phyloP scores from a whole-genome alignment of 495 filamentous ascomycete species.

The Penicillium egyptiacum region DNA sequence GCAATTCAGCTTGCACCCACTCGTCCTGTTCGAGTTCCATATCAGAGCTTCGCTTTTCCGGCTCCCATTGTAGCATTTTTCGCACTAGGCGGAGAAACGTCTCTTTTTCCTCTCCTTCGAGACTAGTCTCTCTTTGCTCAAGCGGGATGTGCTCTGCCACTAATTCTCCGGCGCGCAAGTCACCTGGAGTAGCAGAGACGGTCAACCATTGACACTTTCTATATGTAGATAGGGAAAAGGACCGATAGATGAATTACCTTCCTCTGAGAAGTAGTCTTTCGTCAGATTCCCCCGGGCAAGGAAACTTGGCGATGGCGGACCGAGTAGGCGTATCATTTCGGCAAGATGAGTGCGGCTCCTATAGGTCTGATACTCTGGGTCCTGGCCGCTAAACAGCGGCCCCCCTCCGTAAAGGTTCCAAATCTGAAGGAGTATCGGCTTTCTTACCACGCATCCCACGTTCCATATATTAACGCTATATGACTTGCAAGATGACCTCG shows the following conservation, averaged over 20 bases:
- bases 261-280: conserved; percentile 17
- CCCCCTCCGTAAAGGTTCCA: conserved; percentile 34
- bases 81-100: conserved; percentile 13
- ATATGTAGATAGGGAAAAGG: neutral
- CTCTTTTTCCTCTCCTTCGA: conserved; percentile 15
- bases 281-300: conserved; percentile 27
- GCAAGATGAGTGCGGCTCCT: conserved; percentile 42
- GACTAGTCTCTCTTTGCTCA: conserved; percentile 23
- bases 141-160: conserved; percentile 26
- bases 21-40: conserved; percentile 16
- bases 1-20: conserved; percentile 8
- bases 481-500: conserved; percentile 39
- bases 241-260: conserved; percentile 20
- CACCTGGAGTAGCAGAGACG: conserved; percentile 19
- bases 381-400: conserved; percentile 29
- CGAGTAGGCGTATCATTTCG: conserved; percentile 44
- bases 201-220: neutral
- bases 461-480: conserved; percentile 47
- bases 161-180: conserved; percentile 16
- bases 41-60: conserved; percentile 16
- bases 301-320: conserved; percentile 39
- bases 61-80: conserved; percentile 24
- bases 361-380: conserved; percentile 31
- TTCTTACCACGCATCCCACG: conserved; percentile 46
- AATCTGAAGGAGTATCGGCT: conserved; percentile 22